These are phyloP conservation scores for Hypoxylon sp. DNA, from an alignment of 2,329 filamentous ascomycete genomes.

Conservation along the genomic window DNA sequence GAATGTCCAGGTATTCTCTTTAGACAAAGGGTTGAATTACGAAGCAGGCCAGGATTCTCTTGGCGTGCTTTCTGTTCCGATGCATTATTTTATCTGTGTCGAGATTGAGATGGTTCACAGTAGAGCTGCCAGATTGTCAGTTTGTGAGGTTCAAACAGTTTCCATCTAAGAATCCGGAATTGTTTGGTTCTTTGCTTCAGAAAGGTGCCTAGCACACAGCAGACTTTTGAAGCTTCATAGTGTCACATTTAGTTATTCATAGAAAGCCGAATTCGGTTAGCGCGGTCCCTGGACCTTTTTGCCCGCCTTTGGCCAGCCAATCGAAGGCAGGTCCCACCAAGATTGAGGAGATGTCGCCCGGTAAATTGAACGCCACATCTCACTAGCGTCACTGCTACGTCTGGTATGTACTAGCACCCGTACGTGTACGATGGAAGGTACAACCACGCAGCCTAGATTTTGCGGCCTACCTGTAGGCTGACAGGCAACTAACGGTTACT, in stretches of 20 bases:
- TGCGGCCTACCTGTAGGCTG: not conserved
- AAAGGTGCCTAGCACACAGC: conserved; percentile 14
- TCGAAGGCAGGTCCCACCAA: conserved; percentile 6
- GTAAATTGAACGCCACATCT: conserved; percentile 1
- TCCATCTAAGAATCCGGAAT: conserved; percentile 15
- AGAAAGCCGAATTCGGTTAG: conserved; percentile 35
- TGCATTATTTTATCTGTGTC: conserved; percentile 34
- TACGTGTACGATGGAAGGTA: not conserved
- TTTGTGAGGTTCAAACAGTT: conserved; percentile 21
- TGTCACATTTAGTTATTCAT: conserved; percentile 40
- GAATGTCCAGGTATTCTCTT: conserved; percentile 16
- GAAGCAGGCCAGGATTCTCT: conserved; percentile 24
- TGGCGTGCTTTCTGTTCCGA: conserved; percentile 21
- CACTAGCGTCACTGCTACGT: conserved; percentile 22
- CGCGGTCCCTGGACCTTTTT: conserved; percentile 10
- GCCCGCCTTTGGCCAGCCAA: conserved; percentile 19
- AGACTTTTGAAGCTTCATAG: conserved; percentile 39
- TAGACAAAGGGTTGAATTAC: conserved; percentile 19
- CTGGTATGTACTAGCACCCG: not conserved
- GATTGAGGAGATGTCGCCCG: conserved; percentile 4
- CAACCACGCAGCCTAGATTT: conserved; percentile 10
- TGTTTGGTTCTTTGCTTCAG: not conserved
- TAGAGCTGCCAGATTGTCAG: not conserved
- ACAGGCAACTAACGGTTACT: conserved; percentile 5
- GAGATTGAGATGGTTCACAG: conserved; percentile 11